A percentile compares a stretch with the other conserved stretches of the same genome.
Evolutionary conservation across 371 early-diverging fungal genomes (phyloP).

Genomic region (Umbelopsis sp.): DNA sequence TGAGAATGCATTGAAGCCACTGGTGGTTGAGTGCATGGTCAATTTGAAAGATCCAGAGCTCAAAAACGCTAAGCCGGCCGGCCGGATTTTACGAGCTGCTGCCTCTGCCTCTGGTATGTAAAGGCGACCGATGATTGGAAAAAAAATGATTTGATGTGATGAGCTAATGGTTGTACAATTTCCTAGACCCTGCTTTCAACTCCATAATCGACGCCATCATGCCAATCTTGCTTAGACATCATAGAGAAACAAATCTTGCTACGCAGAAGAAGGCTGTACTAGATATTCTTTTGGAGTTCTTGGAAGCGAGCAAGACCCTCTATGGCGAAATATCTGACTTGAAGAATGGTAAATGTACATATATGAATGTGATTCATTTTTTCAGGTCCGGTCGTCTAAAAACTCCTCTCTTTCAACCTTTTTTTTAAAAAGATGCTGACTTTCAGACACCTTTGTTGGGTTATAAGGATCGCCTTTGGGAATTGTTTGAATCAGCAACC

Average conservation of each 20-base stretch:
- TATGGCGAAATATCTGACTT: conserved; percentile 44
- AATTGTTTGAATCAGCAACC: conserved; percentile 61
- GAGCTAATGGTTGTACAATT: background rate
- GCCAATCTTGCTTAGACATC: conserved; percentile 60
- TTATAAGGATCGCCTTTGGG: conserved; percentile 72
- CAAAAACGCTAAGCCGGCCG: conserved; percentile 72
- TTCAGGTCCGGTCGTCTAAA: too few relatives aligned
- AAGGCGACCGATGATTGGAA: too few relatives aligned
- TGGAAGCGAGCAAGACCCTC: conserved; percentile 62
- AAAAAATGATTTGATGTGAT: too few relatives aligned
- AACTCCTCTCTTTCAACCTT: too few relatives aligned
- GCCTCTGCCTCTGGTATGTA: conserved; percentile 68
- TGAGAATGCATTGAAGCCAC: conserved; percentile 64
- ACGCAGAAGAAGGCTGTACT: conserved; percentile 65
- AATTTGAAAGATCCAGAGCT: conserved; percentile 74
- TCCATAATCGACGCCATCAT: conserved; percentile 56
- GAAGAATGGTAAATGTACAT: background rate
- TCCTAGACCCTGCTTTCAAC: conserved; percentile 65
- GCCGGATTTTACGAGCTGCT: conserved; percentile 66
- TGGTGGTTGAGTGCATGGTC: conserved; percentile 68
- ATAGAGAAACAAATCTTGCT: conserved; percentile 55
- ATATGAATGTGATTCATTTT: background rate
- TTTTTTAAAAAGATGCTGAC: conserved; percentile 33
- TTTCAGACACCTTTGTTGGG: conserved; percentile 59
- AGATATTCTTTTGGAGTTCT: conserved; percentile 68